Percentiles rank a stretch among this genome's conserved stretches.
Conservation (phyloP, 2,329 filamentous ascomycete genomes). For the Scedosporium apiospermum region DNA sequence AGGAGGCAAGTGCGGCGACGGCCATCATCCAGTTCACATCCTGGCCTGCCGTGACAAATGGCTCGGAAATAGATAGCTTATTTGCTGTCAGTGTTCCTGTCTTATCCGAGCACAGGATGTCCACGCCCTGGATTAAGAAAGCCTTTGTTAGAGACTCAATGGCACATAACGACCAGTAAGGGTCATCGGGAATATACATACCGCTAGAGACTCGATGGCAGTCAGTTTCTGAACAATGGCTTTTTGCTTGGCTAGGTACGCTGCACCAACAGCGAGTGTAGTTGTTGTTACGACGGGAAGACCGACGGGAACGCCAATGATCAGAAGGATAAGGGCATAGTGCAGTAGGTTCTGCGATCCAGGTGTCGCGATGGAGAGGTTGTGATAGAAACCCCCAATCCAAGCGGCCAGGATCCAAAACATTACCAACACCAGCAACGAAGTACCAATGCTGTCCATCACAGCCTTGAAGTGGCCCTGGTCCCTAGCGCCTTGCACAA, state of each 20-base stretch:
- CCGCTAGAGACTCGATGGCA: slow-evolving; percentile 64
- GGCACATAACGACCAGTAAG: background rate
- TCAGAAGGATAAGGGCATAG: slow-evolving; percentile 61
- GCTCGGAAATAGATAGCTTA: slow-evolving; percentile 68
- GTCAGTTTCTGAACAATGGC: slow-evolving; percentile 74
- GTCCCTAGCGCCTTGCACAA: slow-evolving; percentile 67
- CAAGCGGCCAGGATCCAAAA: slow-evolving; percentile 67
- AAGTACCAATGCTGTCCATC: slow-evolving; percentile 72
- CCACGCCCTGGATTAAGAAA: slow-evolving; percentile 41
- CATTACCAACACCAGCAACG: slow-evolving; percentile 65
- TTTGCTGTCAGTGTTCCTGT: slow-evolving; percentile 69
- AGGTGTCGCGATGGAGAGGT: slow-evolving; percentile 20
- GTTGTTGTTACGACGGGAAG: slow-evolving; percentile 71
- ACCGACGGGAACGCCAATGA: slow-evolving; percentile 73
- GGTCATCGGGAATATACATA: slow-evolving; percentile 11
- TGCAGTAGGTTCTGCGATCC: slow-evolving; percentile 56
- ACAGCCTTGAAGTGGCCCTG: slow-evolving; percentile 74
- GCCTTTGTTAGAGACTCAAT: background rate
- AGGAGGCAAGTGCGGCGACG: slow-evolving; percentile 65
- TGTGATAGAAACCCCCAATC: slow-evolving; percentile 72
- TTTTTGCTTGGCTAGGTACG: slow-evolving; percentile 68
- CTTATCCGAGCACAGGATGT: slow-evolving; percentile 75
- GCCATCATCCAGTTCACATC: slow-evolving; percentile 83
- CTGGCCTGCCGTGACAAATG: slow-evolving; percentile 66
- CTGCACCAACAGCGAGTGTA: slow-evolving; percentile 66